These are phyloP conservation scores for Reticulascus tulasneorum DNA, from an alignment of 2,329 filamentous ascomycete genomes.

Conservation along the genomic window DNA sequence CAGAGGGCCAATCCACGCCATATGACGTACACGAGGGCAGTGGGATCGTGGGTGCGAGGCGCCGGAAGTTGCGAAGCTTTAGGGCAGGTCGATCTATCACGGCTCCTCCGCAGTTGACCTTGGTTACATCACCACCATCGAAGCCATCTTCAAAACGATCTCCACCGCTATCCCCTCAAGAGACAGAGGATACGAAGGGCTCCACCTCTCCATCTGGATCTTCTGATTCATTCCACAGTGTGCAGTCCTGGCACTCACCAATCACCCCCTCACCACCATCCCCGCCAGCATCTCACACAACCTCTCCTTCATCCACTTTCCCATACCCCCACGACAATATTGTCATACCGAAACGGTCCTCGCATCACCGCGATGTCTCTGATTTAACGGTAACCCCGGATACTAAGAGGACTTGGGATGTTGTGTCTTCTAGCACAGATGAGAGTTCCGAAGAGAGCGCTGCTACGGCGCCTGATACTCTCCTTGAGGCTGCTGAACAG, in stretches of 20 bases:
- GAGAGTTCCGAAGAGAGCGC: conserved; percentile 22
- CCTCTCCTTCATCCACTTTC: conserved; percentile 30
- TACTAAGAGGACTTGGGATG: conserved; percentile 24
- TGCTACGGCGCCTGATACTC: conserved; percentile 17
- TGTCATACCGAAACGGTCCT: conserved; percentile 25
- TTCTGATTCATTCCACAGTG: conserved; percentile 52
- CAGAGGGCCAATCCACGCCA: too few species aligned
- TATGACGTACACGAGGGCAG: conserved; percentile 26
- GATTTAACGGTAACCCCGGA: conserved; percentile 29
- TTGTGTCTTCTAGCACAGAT: conserved; percentile 21
- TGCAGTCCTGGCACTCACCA: conserved; percentile 48
- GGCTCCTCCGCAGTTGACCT: conserved; percentile 23
- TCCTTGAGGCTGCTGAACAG: conserved; percentile 5
- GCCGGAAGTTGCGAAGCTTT: conserved; percentile 25
- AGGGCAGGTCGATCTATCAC: conserved; percentile 22
- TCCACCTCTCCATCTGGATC: conserved; percentile 41
- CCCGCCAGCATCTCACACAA: conserved; percentile 36
- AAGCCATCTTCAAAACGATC: conserved; percentile 15
- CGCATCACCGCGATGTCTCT: conserved; percentile 26
- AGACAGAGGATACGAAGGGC: conserved; percentile 17
- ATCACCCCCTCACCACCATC: conserved; percentile 40
- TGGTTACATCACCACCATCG: conserved; percentile 36
- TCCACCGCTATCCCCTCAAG: conserved; percentile 7
- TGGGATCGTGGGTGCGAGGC: conserved; percentile 23
- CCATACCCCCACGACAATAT: conserved; percentile 38